phyloP scores from a whole-genome alignment of 768 basidiomycete genomes.

The Mycena vulgaris region DNA sequence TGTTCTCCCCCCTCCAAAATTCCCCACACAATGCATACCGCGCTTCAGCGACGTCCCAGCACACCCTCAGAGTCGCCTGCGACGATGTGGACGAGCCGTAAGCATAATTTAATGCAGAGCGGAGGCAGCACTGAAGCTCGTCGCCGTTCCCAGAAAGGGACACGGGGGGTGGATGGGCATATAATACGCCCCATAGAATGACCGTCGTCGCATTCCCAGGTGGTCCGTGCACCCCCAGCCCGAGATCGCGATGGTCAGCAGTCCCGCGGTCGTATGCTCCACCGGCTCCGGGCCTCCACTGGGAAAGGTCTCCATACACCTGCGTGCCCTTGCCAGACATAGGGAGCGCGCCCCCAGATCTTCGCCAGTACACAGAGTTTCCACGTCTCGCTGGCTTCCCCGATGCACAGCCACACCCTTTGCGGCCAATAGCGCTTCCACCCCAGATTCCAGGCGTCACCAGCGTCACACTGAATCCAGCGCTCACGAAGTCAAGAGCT shows the following conservation, averaged over 20 bases:
- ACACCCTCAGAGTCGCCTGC: not conserved
- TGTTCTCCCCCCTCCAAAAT: not conserved
- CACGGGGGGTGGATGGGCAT: not conserved
- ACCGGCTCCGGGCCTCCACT: not conserved
- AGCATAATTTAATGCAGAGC: not conserved
- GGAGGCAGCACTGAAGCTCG: not conserved
- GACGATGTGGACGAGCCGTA: not conserved
- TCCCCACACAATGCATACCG: not conserved
- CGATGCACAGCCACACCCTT: slow-evolving; percentile 12
- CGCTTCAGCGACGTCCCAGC: not conserved
- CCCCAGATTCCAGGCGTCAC: slow-evolving; percentile 22
- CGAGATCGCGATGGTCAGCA: not conserved
- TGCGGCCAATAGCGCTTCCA: slow-evolving; percentile 20
- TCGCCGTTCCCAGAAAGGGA: not conserved
- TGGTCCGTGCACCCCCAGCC: slow-evolving; percentile 9
- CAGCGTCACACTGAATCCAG: slow-evolving; percentile 9
- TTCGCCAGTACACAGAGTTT: not conserved
- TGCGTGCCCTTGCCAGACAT: not conserved
- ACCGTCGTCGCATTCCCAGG: not conserved
- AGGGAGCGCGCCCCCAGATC: not conserved
- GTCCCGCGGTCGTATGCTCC: not conserved
- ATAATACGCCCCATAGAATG: not conserved
- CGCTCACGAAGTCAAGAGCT: not conserved
- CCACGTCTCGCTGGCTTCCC: slow-evolving; percentile 15
- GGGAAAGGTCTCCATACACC: not conserved